Evolutionary conservation across 2,329 filamentous ascomycete genomes (phyloP).

Genomic region (Fusarium sp.): DNA sequence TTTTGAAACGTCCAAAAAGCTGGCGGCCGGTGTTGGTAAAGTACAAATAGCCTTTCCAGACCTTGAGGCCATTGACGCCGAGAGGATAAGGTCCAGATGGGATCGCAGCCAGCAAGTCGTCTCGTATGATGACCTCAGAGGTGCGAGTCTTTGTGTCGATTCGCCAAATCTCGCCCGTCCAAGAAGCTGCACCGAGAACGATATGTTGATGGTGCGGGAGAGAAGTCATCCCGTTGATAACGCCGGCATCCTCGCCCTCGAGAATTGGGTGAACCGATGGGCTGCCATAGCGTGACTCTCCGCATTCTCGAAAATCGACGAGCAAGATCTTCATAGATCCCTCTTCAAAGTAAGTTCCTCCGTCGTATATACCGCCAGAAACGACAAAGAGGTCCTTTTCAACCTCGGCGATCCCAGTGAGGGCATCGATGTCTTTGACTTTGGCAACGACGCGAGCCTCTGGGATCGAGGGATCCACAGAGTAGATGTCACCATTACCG

Average conservation of each 20-base stretch:
- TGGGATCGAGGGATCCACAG: neutral
- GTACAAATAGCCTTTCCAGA: neutral
- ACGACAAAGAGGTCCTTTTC: constrained; percentile 1
- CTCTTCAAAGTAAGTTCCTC: neutral
- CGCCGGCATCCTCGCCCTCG: neutral
- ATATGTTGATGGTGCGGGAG: neutral
- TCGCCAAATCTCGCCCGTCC: neutral
- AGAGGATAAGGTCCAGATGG: neutral
- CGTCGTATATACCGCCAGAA: neutral
- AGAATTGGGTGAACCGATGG: neutral
- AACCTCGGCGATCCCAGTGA: neutral
- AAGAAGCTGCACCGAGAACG: constrained; percentile 12
- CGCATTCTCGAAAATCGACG: neutral
- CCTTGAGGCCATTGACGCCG: constrained; percentile 5
- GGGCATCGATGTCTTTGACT: neutral
- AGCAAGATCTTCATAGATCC: constrained; percentile 1
- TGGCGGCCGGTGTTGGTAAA: constrained; percentile 1
- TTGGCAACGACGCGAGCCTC: neutral
- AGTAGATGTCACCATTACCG: neutral
- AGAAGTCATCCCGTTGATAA: neutral
- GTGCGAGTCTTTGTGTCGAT: neutral
- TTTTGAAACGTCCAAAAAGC: neutral
- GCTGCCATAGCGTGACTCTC: neutral
- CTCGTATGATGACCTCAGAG: neutral
- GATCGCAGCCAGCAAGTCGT: neutral